A percentile compares a stretch with the other conserved stretches of the same genome.
phyloP scores from a whole-genome alignment of 78 protist species.

The Dictyostelium capitatum region DNA sequence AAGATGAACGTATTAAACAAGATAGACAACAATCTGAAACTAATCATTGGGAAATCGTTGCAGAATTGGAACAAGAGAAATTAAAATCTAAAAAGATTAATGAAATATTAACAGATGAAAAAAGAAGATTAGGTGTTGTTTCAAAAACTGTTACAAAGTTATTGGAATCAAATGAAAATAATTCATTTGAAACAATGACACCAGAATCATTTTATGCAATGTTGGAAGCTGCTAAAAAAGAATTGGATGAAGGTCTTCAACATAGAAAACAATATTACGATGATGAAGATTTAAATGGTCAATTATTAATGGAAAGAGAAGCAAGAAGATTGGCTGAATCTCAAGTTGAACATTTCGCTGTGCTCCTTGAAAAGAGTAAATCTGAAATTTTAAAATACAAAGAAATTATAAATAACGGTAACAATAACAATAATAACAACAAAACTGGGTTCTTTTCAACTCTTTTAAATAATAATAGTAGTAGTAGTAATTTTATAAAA shows the following conservation, averaged over 20 bases:
- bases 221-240: slow-evolving; percentile 65
- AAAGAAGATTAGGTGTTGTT: slow-evolving; percentile 62
- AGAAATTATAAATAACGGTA: slow-evolving; percentile 36
- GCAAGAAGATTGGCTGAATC: slow-evolving; percentile 75
- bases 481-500: slow-evolving; percentile 16
- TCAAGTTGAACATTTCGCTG: slow-evolving; percentile 70
- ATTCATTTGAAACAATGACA: slow-evolving; percentile 25
- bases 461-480: slow-evolving; percentile 5
- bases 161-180: slow-evolving; percentile 6
- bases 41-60: slow-evolving; percentile 37
- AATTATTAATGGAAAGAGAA: slow-evolving; percentile 72
- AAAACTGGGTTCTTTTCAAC: slow-evolving; percentile 17
- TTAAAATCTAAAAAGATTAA: slow-evolving; percentile 14
- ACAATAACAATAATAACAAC: background rate
- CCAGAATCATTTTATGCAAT: slow-evolving; percentile 74
- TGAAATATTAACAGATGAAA: slow-evolving; percentile 48
- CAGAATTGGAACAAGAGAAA: slow-evolving; percentile 63
- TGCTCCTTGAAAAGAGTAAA: slow-evolving; percentile 65
- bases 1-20: background rate
- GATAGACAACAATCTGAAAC: slow-evolving; percentile 49
- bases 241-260: slow-evolving; percentile 55
- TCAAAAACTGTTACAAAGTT: slow-evolving; percentile 49
- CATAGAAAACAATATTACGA: slow-evolving; percentile 52
- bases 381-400: slow-evolving; percentile 31
- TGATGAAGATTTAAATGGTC: slow-evolving; percentile 70